phyloP scores from a whole-genome alignment of 371 early-diverging fungal genomes.

The Chytridium lagenaria region DNA sequence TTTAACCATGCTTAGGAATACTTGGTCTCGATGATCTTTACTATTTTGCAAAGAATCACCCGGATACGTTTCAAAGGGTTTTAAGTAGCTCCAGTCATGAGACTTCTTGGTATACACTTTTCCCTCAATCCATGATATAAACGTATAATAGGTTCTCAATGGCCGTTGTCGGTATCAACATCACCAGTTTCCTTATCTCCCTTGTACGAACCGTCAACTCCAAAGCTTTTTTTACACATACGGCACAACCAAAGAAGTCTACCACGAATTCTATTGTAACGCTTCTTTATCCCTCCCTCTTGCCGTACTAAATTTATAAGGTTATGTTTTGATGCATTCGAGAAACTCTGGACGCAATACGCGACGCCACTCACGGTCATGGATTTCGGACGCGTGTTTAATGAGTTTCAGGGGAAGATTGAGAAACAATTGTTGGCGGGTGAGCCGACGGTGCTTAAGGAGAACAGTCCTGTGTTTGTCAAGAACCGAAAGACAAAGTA shows the following conservation, averaged over 20 bases:
- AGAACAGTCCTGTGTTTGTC: not conserved
- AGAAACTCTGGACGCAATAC: slow-evolving; percentile 68
- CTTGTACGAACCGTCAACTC: slow-evolving; percentile 68
- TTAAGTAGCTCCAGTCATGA: slow-evolving; percentile 63
- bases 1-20: no score
- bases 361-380: slow-evolving; percentile 68
- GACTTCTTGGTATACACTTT: slow-evolving; percentile 41
- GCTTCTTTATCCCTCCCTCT: slow-evolving; percentile 29
- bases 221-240: slow-evolving; percentile 70
- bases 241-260: slow-evolving; percentile 60
- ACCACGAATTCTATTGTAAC: slow-evolving; percentile 78
- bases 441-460: slow-evolving; percentile 8
- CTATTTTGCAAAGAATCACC: slow-evolving; percentile 70
- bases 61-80: slow-evolving; percentile 58
- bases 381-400: slow-evolving; percentile 76
- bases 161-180: slow-evolving; percentile 84
- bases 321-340: slow-evolving; percentile 73
- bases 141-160: slow-evolving; percentile 69
- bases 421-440: slow-evolving; percentile 54
- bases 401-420: slow-evolving; percentile 59
- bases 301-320: slow-evolving; percentile 39
- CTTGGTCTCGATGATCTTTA: slow-evolving; percentile 77
- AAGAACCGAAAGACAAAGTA: not conserved
- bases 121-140: not conserved
- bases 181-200: slow-evolving; percentile 71